A percentile compares a stretch with the other conserved stretches of the same genome.
Conservation (phyloP, 768 basidiomycete genomes). For the Pilatotrama ljubarskyi region DNA sequence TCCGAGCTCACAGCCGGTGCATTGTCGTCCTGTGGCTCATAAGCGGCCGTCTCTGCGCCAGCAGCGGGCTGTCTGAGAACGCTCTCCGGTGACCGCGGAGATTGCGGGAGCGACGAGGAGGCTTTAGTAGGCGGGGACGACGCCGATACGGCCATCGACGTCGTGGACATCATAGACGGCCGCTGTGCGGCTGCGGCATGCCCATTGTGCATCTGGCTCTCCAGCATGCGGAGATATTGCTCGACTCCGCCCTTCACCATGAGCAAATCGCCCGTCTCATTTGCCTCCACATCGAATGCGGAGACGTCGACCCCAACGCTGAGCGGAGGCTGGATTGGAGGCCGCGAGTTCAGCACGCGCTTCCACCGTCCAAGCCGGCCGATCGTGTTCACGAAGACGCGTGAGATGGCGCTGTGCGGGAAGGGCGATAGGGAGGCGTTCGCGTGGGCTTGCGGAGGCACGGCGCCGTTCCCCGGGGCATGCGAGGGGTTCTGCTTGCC, state of each 20-base stretch:
- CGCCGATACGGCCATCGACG: conserved; percentile 5
- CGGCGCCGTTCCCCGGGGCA: conserved; percentile 1
- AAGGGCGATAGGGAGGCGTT: conserved; percentile 49
- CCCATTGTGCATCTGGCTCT: conserved; percentile 30
- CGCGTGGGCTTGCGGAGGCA: conserved; percentile 36
- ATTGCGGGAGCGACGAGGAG: conserved; percentile 13
- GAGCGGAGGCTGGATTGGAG: conserved; percentile 37
- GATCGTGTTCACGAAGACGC: conserved; percentile 79
- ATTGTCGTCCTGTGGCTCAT: conserved; percentile 12
- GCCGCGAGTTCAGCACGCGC: conserved; percentile 63
- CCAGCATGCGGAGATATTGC: conserved; percentile 61
- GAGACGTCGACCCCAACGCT: conserved; percentile 52
- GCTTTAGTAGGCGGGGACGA: conserved; percentile 8
- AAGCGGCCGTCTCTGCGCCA: conserved; percentile 7
- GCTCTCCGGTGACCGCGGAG: conserved; percentile 17
- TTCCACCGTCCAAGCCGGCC: conserved; percentile 83
- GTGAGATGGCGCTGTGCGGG: conserved; percentile 65
- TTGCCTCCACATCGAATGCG: conserved; percentile 70
- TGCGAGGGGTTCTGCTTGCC: conserved; percentile 37
- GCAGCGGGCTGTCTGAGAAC: conserved; percentile 11
- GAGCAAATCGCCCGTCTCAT: conserved; percentile 60
- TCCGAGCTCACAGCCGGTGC: conserved; percentile 3
- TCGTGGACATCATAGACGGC: conserved; percentile 11
- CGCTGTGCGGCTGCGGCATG: background rate
- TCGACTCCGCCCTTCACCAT: conserved; percentile 64